phyloP scores from a whole-genome alignment of 179 eudicot genomes.

The Silene vulgaris region DNA sequence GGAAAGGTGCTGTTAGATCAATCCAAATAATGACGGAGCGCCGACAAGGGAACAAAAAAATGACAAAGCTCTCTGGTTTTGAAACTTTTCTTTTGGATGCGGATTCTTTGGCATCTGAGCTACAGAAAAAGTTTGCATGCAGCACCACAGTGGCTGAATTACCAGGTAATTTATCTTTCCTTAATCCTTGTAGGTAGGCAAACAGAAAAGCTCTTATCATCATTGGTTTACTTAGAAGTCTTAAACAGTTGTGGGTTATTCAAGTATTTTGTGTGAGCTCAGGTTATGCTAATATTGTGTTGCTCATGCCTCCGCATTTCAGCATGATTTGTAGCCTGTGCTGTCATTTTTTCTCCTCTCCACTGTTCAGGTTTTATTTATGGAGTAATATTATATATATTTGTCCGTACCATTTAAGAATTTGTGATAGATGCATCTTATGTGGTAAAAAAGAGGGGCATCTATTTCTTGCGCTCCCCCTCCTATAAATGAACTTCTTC shows the following conservation, averaged over 20 bases:
- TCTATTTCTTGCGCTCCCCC: not conserved
- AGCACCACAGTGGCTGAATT: conserved; percentile 81
- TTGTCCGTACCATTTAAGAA: not conserved
- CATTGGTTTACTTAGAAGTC: not conserved
- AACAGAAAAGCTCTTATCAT: not conserved
- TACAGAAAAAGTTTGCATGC: conserved; percentile 97
- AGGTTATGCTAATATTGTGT: not conserved
- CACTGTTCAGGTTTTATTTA: not conserved
- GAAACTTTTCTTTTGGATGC: conserved; percentile 84
- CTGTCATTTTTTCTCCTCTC: not conserved
- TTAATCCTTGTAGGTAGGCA: not conserved
- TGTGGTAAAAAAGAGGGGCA: not conserved
- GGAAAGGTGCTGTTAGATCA: conserved; percentile 74
- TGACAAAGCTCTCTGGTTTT: conserved; percentile 83
- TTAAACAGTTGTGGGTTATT: not conserved
- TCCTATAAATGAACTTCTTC: conserved; percentile 4
- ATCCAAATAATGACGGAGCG: conserved; percentile 85
- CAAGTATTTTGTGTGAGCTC: not conserved
- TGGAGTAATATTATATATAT: not conserved
- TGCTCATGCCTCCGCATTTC: not conserved
- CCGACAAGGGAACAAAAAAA: conserved; percentile 93
- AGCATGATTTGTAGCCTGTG: not conserved
- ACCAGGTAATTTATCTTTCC: conserved; percentile 27
- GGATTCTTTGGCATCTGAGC: conserved; percentile 77
- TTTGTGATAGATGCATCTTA: conserved; percentile 1